A percentile compares a stretch with the other conserved stretches of the same genome.
phyloP scores from a whole-genome alignment of 441 rosid species.

The Jatropha multifida region DNA sequence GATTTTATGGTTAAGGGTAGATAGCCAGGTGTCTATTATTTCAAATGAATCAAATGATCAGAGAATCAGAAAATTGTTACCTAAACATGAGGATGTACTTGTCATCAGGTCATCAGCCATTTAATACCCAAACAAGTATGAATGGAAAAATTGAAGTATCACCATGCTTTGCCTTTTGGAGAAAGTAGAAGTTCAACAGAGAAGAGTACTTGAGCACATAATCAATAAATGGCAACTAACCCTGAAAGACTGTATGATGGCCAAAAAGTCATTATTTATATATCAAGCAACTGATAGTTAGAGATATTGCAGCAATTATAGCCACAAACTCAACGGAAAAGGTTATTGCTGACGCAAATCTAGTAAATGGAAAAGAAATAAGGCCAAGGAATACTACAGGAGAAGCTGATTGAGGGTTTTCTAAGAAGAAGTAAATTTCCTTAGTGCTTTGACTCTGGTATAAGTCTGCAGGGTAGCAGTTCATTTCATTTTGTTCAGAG shows the following conservation, averaged over 20 bases:
- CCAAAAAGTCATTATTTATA: not conserved
- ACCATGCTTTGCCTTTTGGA: not conserved
- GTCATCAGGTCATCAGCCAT: not conserved
- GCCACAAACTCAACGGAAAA: slow-evolving; percentile 1
- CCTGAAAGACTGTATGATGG: not conserved
- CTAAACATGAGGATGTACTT: too few species aligned
- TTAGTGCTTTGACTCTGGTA: not conserved
- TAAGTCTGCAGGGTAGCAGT: too few species aligned
- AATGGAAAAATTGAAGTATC: not conserved
- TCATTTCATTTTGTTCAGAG: too few species aligned
- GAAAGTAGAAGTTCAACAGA: not conserved
- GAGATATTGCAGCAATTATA: not conserved
- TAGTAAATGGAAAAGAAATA: not conserved
- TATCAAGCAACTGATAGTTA: not conserved
- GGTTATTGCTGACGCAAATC: not conserved
- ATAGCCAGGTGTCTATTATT: too few species aligned
- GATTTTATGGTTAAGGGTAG: too few species aligned
- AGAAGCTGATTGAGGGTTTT: not conserved
- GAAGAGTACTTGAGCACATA: not conserved
- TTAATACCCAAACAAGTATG: not conserved
- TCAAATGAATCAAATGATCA: too few species aligned
- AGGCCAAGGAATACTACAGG: not conserved
- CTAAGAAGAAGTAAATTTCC: not conserved
- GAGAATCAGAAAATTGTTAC: too few species aligned
- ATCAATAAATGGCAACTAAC: not conserved